Evolutionary conservation across 148 eudicot species (phyloP), one percentile per base, ranked within the genome.

Genomic region (Cornus kousa): DNA sequence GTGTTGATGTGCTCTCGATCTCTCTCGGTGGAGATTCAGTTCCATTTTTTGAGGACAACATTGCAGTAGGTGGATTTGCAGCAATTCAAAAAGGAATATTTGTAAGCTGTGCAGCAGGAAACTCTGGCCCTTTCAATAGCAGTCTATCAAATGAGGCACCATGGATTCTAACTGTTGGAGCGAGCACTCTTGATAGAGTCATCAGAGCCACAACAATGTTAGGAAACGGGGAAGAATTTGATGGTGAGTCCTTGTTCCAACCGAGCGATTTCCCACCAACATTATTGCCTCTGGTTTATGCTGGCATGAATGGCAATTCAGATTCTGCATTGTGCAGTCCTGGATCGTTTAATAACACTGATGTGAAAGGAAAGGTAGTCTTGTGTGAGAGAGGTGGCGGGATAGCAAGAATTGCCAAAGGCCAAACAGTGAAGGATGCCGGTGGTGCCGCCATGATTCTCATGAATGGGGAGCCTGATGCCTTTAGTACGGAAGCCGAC

Each of bases 91-190:
- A 81, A 20, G 91, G 91, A 0, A 80, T 85, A 31, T 77, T 90
- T 67, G 86, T 87, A 11, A 82, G 89, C 14, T 78, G 81, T n/a
- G 73, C 90, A 0, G 94, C 85, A 0, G 91, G 89, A 10, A 88
- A 90, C 31, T 22, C 48, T 0, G 90, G 90, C 3, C 87, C 85
- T 8, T 7, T 20, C 24, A 1, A 1, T 0, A 13, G 62, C 13
- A 3, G 74, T 4, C 24, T 85, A 4, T 5, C 71, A 4, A 87
- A 85, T 37, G 67, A 10, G 2, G 82, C 89, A 4, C 94, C 94
- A 3, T 90, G 91, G 91, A 39, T 87, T 16, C 78, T 83, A 4
- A 84, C 87, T 0, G 70, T 85, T 23, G 89, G 86, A 3, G 90
- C 93, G 2, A 83, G 91, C 50, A 83, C 85, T 0, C 70, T 85